These are phyloP conservation scores for Aspergillus texensis DNA, from an alignment of 2,329 filamentous ascomycete genomes.

Conservation along the genomic window DNA sequence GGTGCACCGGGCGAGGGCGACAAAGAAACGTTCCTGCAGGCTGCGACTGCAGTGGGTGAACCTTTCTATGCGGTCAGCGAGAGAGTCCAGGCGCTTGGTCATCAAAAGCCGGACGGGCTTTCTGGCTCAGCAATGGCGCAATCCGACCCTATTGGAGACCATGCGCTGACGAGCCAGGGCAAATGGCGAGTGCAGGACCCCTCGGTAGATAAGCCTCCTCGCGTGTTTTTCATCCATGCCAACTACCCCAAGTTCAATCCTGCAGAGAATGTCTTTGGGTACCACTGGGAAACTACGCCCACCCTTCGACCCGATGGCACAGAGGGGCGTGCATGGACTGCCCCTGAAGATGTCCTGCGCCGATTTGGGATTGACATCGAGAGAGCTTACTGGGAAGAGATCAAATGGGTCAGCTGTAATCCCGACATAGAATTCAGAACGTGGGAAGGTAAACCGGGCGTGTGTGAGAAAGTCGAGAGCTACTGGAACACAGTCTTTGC, in stretches of 20 bases:
- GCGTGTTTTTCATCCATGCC: conserved; percentile 44
- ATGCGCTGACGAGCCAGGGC: conserved; percentile 32
- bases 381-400: conserved; percentile 44
- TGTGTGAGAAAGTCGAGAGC: conserved; percentile 34
- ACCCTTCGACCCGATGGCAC: conserved; percentile 39
- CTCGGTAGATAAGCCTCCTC: conserved; percentile 33
- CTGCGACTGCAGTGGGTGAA: conserved; percentile 35
- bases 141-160: conserved; percentile 43
- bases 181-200: conserved; percentile 39
- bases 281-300: conserved; percentile 41
- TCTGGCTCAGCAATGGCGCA: conserved; percentile 43
- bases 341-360: conserved; percentile 34
- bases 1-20: conserved; percentile 43
- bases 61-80: conserved; percentile 42
- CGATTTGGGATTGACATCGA: conserved; percentile 45
- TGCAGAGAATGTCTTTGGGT: conserved; percentile 41
- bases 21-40: conserved; percentile 43
- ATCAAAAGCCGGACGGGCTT: conserved; percentile 28
- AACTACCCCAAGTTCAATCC: conserved; percentile 49
- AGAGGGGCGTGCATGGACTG: conserved; percentile 41
- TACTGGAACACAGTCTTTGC: conserved; percentile 42
- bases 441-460: conserved; percentile 35
- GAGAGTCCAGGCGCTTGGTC: conserved; percentile 38
- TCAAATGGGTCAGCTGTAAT: conserved; percentile 44
- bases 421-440: conserved; percentile 37